phyloP scores from a whole-genome alignment of 164 flowering plant genomes.

The Cinnamomum chago region DNA sequence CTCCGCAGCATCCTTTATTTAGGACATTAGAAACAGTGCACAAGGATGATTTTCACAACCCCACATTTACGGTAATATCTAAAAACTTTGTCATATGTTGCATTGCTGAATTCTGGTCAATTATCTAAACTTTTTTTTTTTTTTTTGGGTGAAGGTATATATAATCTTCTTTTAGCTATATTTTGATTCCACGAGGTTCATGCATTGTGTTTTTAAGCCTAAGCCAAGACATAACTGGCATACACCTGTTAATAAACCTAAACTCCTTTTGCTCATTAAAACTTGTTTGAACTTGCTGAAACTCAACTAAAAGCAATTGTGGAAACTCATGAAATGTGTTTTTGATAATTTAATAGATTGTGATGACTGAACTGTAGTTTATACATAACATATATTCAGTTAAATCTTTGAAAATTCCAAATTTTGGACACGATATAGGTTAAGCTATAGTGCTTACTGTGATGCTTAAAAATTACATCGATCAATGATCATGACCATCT shows the following conservation, averaged over 20 bases:
- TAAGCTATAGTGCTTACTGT: no score
- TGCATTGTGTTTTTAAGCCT: neutral
- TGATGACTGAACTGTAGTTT: no score
- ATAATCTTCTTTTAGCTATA: neutral
- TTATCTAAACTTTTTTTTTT: no score
- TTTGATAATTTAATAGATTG: no score
- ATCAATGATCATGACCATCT: no score
- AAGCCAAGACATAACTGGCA: neutral
- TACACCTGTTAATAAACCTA: neutral
- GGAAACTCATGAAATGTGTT: neutral
- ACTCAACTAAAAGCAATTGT: neutral
- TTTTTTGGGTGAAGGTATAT: no score
- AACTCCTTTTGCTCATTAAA: no score
- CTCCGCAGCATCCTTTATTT: slow-evolving; percentile 64
- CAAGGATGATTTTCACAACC: slow-evolving; percentile 75
- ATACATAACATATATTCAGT: no score
- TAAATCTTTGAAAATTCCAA: no score
- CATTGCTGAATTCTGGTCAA: neutral
- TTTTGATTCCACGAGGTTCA: neutral
- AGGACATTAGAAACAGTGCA: slow-evolving; percentile 61
- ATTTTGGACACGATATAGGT: no score
- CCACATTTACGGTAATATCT: slow-evolving; percentile 53
- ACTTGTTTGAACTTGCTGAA: neutral
- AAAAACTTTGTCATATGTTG: neutral
- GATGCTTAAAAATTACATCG: no score